These are phyloP conservation scores for Penicillium carneum DNA, from an alignment of 2,329 filamentous ascomycete genomes.

Conservation along the genomic window DNA sequence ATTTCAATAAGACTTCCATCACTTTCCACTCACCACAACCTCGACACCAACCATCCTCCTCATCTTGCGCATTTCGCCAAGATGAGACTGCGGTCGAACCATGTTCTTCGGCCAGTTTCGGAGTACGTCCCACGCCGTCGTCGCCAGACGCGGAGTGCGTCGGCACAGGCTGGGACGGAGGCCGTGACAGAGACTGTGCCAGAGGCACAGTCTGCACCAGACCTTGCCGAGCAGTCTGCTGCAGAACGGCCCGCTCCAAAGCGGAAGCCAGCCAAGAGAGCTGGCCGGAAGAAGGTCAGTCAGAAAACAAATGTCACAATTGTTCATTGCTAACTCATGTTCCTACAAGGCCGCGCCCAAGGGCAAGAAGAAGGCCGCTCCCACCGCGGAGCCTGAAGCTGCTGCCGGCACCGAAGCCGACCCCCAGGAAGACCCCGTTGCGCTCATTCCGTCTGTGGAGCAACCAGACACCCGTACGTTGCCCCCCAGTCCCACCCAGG, in stretches of 20 bases:
- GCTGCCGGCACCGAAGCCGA: background rate
- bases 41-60: background rate
- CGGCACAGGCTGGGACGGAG: conserved; percentile 23
- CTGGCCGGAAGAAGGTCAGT: conserved; percentile 10
- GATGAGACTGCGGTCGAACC: conserved; percentile 52
- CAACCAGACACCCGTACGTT: conserved; percentile 14
- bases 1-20: background rate
- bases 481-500: background rate
- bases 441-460: conserved; percentile 6
- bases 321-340: background rate
- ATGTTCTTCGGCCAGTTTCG: conserved; percentile 44
- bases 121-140: conserved; percentile 25
- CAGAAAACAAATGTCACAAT: background rate
- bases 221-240: conserved; percentile 5
- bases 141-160: conserved; percentile 30
- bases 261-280: conserved; percentile 10
- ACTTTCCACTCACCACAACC: background rate
- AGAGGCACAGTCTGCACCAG: conserved; percentile 7
- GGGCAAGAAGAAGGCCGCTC: conserved; percentile 1
- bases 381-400: background rate
- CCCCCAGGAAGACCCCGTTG: background rate
- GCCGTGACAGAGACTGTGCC: conserved; percentile 8
- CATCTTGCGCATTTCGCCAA: conserved; percentile 22
- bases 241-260: conserved; percentile 14
- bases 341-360: background rate